Evolutionary conservation across 2,329 filamentous ascomycete genomes (phyloP), one percentile per base, ranked within the genome.

Genomic region (Alternaria sp.): DNA sequence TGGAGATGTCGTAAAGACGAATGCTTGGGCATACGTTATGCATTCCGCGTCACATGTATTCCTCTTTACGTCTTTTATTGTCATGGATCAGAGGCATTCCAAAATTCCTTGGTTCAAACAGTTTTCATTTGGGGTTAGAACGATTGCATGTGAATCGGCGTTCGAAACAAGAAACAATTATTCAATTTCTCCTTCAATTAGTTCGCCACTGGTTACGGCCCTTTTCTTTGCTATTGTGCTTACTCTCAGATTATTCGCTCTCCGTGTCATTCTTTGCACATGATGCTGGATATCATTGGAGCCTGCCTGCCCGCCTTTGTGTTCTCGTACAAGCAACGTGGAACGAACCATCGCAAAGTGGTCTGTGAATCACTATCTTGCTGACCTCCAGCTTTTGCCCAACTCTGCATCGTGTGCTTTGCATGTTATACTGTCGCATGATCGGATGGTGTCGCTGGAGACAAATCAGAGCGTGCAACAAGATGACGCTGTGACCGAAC

Each of bases 161-260:
- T 68, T 71, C 61, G 57, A 59, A 56, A 55, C 49, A 49, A 71
- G 68, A 72, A 69, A 73, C 70, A 73, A 66, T 68, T 68, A 51
- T 56, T 61, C 64, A 60, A 49, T 59, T 54, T 36, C 22, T 41
- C 52, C 36, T 24, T 22, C 46, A 9, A 28, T 36, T 18, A 18
- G 14, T 30, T 18, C 16, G 26, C 26, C 30, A 12, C 36, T 47
- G 22, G 24, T 14, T 51, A 53, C 24, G 16, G 18, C 26, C 38
- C 39, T 48, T 54, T 34, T 32, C 20, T 36, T 32, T n/a, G 20
- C 46, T 38, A 34, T 34, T 36, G 26, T 54, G 22, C 47, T 20
- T 51, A 18, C 20, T 44, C 32, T 16, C 24, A 32, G 18, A 7
- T 16, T 16, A 12, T 38, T 51, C 49, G n/a, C 49, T 30, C 22